Base-by-base conservation (phyloP, 805 yeast genomes). In the Pichia rugopelliculosa region DNA sequence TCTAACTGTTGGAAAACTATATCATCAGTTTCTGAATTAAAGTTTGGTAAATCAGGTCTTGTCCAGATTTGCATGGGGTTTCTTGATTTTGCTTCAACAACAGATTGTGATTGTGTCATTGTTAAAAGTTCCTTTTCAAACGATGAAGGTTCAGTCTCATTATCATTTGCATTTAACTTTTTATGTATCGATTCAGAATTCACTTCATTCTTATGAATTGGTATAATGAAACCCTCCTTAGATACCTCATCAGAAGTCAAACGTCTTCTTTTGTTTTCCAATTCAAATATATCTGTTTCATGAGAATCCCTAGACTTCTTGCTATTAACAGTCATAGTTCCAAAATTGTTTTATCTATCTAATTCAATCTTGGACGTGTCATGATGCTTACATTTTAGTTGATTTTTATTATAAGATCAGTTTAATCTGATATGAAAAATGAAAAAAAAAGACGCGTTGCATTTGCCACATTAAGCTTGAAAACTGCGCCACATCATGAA, bases 1-100 rank as follows among this genome's bases (percentile, higher is more conserved):
- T 93, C 99, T 57, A 93, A 71, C 59, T 93, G 99, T 65, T 93
- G 98, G 62, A 90, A 90, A 1, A 76, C 72, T 24, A 85, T 72
- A 57, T 84, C 89, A 36, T 63, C 60, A 1, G 62, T 61, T 1
- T 58, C 56, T 2, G 83, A 74, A 46, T 75, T 69, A 53, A 82
- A 79, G 38, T 68, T 69, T 2, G 84, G 77, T 6, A 79, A 57
- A 0, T 75, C 70, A 0, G 93, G 85, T 53, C 91, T 58, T 4
- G 47, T 34, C 77, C 80, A 77, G 6, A 58, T 54, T 43, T 68
- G 73, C 42, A 61, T 59, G 39, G 59, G 59, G 17, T 40, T 42
- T 44, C 50, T 52, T 12, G 30, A 26, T 20, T 40, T 34, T 39
- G 47, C 25, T 36, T 56, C 60, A 13, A 56, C 9, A 6, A 11